Evolutionary conservation across 2,329 filamentous ascomycete species (phyloP).

Genomic region (Neophaeococcomyces aloes): DNA sequence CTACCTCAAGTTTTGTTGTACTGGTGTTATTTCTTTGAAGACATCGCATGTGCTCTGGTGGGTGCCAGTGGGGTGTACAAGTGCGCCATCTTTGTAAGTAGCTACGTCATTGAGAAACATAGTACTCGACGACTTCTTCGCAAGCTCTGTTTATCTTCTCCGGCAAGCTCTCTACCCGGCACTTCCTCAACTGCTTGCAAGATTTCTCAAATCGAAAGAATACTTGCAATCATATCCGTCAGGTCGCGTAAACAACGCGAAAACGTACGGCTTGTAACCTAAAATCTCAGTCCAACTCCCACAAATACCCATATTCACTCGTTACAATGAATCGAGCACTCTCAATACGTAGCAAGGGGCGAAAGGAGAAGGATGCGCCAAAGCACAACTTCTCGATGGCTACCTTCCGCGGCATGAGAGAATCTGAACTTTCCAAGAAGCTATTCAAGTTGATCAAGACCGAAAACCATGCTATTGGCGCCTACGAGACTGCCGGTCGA

Average conservation of each 20-base stretch:
- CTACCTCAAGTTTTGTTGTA: too few species aligned
- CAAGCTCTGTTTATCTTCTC: too few species aligned
- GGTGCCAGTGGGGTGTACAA: too few species aligned
- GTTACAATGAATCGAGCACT: conserved; percentile 33
- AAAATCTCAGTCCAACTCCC: background rate
- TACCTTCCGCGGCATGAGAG: conserved; percentile 71
- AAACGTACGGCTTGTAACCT: background rate
- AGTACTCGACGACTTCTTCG: too few species aligned
- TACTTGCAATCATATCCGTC: too few species aligned
- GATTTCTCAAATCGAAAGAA: too few species aligned
- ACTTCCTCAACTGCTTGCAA: too few species aligned
- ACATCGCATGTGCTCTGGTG: too few species aligned
- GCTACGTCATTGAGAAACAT: too few species aligned
- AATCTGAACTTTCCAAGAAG: conserved; percentile 79
- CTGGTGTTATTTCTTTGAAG: too few species aligned
- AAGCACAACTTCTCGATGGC: conserved; percentile 73
- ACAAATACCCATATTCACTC: background rate
- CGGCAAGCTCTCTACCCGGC: too few species aligned
- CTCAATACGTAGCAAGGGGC: conserved; percentile 27
- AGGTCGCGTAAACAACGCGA: background rate
- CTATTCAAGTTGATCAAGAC: conserved; percentile 91
- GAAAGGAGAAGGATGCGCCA: conserved; percentile 28
- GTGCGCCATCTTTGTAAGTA: too few species aligned
- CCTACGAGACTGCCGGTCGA: conserved; percentile 72
- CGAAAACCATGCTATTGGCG: conserved; percentile 75